These are phyloP conservation scores for Geosmithia morbida DNA, from an alignment of 2,329 filamentous ascomycete genomes.

Conservation along the genomic window DNA sequence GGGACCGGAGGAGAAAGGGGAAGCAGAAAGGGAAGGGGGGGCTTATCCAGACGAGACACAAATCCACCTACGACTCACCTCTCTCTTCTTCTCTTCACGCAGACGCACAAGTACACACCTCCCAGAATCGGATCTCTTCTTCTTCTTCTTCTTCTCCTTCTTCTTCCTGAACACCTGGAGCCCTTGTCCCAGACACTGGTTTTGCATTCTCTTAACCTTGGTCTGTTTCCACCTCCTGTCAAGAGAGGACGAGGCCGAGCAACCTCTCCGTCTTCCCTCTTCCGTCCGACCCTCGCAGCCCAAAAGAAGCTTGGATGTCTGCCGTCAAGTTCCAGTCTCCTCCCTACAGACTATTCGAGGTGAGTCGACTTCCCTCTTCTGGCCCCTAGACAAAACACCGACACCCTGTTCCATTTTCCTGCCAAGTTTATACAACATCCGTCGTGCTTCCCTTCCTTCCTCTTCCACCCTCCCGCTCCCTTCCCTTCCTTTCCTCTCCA, in stretches of 20 bases:
- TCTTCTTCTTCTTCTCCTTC: constrained; percentile 6
- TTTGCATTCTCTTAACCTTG: constrained; percentile 15
- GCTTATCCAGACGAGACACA: constrained; percentile 10
- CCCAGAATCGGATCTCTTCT: not conserved
- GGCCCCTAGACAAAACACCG: constrained; percentile 7
- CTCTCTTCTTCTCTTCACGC: constrained; percentile 17
- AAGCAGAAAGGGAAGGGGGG: not conserved
- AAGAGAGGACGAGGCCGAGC: constrained; percentile 16
- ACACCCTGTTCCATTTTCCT: constrained; percentile 15
- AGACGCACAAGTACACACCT: not conserved
- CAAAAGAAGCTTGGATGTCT: constrained; percentile 36
- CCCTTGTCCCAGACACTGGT: constrained; percentile 20
- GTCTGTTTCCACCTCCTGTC: constrained; percentile 7
- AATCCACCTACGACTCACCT: constrained; percentile 3
- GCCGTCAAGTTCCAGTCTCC: constrained; percentile 38
- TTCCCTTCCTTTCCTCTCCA: not conserved
- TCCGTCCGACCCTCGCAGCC: no score
- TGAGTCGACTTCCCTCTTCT: constrained; percentile 21
- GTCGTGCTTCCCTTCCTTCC: not conserved
- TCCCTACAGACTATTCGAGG: constrained; percentile 44
- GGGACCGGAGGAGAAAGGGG: not conserved
- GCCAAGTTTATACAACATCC: not conserved
- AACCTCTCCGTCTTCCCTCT: constrained; percentile 16
- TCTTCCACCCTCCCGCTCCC: not conserved
- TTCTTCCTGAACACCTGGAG: not conserved